These are phyloP conservation scores for Delitschia confertaspora DNA, from an alignment of 495 filamentous ascomycete species.

Conservation along the genomic window DNA sequence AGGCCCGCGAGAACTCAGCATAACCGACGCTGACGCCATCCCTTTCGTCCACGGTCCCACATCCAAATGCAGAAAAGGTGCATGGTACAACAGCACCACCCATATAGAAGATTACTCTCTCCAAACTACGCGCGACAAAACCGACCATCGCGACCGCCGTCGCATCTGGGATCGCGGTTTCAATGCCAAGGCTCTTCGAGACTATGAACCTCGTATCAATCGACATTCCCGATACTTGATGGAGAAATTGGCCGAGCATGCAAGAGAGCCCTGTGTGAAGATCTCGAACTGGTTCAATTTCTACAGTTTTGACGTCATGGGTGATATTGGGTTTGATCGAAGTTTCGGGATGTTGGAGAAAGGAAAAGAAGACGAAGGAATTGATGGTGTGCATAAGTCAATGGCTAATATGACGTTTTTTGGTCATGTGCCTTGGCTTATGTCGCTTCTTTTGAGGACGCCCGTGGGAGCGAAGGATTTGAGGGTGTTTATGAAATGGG, in stretches of 20 bases:
- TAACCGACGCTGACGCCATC: constrained; percentile 10
- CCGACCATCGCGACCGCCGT: constrained; percentile 9
- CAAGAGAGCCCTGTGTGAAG: constrained; percentile 30
- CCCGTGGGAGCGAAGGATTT: constrained; percentile 6
- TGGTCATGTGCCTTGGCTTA: constrained; percentile 6
- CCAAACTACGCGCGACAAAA: constrained; percentile 10
- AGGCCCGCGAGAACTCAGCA: constrained; percentile 18
- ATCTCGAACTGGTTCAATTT: constrained; percentile 40
- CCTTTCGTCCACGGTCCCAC: constrained; percentile 10
- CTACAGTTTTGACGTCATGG: constrained; percentile 47
- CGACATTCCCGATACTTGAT: constrained; percentile 8
- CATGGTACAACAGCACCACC: constrained; percentile 6
- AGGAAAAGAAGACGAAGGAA: constrained; percentile 18
- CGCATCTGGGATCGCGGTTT: constrained; percentile 21
- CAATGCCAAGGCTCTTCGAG: constrained; percentile 21
- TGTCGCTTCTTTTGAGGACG: constrained; percentile 1
- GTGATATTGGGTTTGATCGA: constrained; percentile 42
- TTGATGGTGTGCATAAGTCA: constrained; percentile 13
- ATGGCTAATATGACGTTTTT: constrained; percentile 8
- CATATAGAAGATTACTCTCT: constrained; percentile 3
- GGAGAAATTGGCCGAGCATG: constrained; percentile 3
- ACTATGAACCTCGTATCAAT: constrained; percentile 21
- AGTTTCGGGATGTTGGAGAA: constrained; percentile 35
- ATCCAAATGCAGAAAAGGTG: constrained; percentile 7
- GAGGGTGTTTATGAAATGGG: constrained; percentile 15